phyloP scores from a whole-genome alignment of 352 stramenopile genomes.

The Phytophthora capsici region DNA sequence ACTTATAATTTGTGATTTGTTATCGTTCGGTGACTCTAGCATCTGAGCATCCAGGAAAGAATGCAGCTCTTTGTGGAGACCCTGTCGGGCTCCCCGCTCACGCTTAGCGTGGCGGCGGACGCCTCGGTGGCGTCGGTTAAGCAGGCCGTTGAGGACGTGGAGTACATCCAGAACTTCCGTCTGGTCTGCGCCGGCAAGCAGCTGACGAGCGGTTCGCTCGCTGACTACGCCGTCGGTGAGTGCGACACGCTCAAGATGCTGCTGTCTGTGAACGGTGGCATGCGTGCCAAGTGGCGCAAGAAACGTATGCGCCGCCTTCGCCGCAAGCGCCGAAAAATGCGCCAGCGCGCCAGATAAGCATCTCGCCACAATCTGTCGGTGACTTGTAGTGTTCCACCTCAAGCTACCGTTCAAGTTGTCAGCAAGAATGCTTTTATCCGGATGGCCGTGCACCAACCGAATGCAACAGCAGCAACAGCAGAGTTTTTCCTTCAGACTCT shows the following conservation, averaged over 20 bases:
- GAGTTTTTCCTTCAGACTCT: constrained; percentile 14
- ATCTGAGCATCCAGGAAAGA: constrained; percentile 94
- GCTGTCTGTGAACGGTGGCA: constrained; percentile 92
- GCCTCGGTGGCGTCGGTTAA: constrained; percentile 93
- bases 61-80: constrained; percentile 97
- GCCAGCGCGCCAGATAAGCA: constrained; percentile 98
- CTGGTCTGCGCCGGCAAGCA: constrained; percentile 89
- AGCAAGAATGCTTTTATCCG: constrained; percentile 16
- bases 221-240: constrained; percentile 92
- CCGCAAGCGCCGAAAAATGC: constrained; percentile 99
- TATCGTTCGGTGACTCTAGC: constrained; percentile 37
- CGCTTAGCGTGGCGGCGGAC: constrained; percentile 79
- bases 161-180: constrained; percentile 95
- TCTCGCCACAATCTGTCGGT: constrained; percentile 15
- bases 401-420: neutral
- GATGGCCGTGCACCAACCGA: constrained; percentile 14
- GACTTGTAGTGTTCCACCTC: neutral
- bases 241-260: constrained; percentile 93
- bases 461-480: constrained; percentile 26
- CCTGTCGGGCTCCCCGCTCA: constrained; percentile 85
- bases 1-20: neutral
- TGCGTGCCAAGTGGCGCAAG: constrained; percentile 98
- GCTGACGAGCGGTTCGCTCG: constrained; percentile 84
- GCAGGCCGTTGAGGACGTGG: constrained; percentile 94
- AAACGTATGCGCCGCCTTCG: constrained; percentile 98